phyloP scores from a whole-genome alignment of 805 yeast species.

The Candida nemodendra region DNA sequence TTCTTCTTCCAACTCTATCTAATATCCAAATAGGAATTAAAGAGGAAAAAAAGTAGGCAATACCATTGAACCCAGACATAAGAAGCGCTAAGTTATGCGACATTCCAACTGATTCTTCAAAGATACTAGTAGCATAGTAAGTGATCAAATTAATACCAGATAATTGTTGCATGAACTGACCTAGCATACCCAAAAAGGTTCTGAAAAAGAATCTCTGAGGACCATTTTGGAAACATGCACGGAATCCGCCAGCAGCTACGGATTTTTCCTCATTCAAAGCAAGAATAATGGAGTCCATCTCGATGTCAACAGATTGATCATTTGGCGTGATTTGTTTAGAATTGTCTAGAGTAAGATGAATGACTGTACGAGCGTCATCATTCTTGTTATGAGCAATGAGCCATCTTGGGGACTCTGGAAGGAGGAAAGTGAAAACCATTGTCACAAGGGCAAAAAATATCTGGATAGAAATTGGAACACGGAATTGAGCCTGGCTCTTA shows the following conservation, averaged over 20 bases:
- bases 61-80: conserved; percentile 32
- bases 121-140: conserved; percentile 67
- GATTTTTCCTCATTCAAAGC: conserved; percentile 49
- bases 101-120: conserved; percentile 48
- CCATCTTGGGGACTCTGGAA: conserved; percentile 75
- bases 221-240: conserved; percentile 37
- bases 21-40: conserved; percentile 51
- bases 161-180: conserved; percentile 67
- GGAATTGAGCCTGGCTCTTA: conserved; percentile 52
- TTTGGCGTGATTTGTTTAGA: conserved; percentile 40
- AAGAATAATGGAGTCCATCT: conserved; percentile 37
- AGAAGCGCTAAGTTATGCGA: conserved; percentile 42
- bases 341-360: conserved; percentile 41
- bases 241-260: conserved; percentile 53
- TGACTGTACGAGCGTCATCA: conserved; percentile 47
- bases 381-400: conserved; percentile 51
- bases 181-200: conserved; percentile 48
- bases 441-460: conserved; percentile 55
- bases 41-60: conserved; percentile 48
- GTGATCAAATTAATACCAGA: conserved; percentile 73
- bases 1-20: conserved; percentile 65
- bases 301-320: conserved; percentile 32
- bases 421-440: conserved; percentile 52
- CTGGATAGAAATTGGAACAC: conserved; percentile 68
- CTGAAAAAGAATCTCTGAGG: conserved; percentile 41